phyloP scores from a whole-genome alignment of 495 filamentous ascomycete genomes.

The Neurospora sp. region DNA sequence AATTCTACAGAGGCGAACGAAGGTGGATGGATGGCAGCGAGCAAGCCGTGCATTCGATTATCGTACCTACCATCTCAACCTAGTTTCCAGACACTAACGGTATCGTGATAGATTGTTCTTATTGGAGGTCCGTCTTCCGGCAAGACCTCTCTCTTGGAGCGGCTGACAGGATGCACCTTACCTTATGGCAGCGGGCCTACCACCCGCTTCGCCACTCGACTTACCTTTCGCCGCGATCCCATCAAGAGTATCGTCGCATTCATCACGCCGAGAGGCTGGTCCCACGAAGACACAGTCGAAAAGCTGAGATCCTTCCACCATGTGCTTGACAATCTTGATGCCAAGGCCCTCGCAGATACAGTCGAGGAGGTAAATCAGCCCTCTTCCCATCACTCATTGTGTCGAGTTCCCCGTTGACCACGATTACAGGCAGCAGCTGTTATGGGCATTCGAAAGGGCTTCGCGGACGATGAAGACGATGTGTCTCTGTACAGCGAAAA shows the following conservation, averaged over 20 bases:
- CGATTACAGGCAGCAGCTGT: constrained; percentile 21
- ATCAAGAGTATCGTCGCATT: no score
- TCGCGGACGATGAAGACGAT: constrained; percentile 6
- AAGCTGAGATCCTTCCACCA: neutral
- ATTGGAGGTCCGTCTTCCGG: constrained; percentile 40
- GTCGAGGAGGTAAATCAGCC: constrained; percentile 5
- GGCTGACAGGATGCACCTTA: constrained; percentile 36
- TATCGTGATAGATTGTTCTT: constrained; percentile 18
- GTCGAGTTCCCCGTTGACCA: neutral
- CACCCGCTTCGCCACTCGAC: no score
- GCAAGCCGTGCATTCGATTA: neutral
- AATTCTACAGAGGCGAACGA: no score
- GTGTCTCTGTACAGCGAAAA: constrained; percentile 39
- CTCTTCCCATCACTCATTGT: neutral
- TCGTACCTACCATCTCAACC: neutral
- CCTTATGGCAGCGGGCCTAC: no score
- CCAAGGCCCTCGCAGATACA: constrained; percentile 13
- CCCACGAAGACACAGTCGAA: no score
- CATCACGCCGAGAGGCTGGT: no score
- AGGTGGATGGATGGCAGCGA: no score
- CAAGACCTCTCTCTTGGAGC: constrained; percentile 39
- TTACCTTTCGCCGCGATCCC: no score
- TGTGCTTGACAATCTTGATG: constrained; percentile 6
- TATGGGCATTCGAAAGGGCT: constrained; percentile 29
- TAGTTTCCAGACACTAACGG: neutral